A percentile compares a stretch with the other conserved stretches of the same genome.
Evolutionary conservation across 768 basidiomycete genomes (phyloP).

Genomic region (Krasilnikovozyma curviuscula): DNA sequence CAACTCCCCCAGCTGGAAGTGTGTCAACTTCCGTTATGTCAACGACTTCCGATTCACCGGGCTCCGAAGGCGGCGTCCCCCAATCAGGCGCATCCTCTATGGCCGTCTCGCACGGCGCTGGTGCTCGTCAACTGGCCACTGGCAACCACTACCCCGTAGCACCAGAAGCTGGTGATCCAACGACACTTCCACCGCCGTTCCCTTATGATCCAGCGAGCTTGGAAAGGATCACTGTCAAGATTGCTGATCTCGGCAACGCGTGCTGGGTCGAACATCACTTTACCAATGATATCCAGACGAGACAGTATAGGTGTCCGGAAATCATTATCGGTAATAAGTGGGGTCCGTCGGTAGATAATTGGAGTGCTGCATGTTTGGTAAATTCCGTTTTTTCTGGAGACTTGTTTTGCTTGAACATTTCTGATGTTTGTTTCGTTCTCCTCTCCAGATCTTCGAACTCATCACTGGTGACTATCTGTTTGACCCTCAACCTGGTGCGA

Average conservation of each 20-base stretch:
- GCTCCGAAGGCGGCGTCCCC: neutral
- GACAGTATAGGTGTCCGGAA: slow-evolving; percentile 94
- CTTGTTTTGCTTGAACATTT: neutral
- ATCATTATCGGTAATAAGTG: slow-evolving; percentile 92
- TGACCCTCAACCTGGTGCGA: slow-evolving; percentile 82
- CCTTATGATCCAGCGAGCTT: slow-evolving; percentile 21
- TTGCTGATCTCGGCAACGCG: slow-evolving; percentile 93
- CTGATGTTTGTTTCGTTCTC: neutral
- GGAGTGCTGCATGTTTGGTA: slow-evolving; percentile 89
- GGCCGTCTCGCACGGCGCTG: slow-evolving; percentile 13
- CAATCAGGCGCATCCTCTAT: slow-evolving; percentile 4
- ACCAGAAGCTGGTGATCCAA: slow-evolving; percentile 29
- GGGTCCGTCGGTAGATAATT: slow-evolving; percentile 87
- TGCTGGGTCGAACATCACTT: slow-evolving; percentile 88
- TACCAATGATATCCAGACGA: slow-evolving; percentile 73
- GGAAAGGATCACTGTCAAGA: slow-evolving; percentile 88
- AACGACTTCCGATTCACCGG: slow-evolving; percentile 4
- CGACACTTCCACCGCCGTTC: slow-evolving; percentile 24
- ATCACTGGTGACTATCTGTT: slow-evolving; percentile 89
- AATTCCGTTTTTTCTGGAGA: slow-evolving; percentile 21
- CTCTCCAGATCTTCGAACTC: slow-evolving; percentile 65
- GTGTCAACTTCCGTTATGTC: slow-evolving; percentile 20
- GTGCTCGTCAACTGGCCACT: slow-evolving; percentile 9
- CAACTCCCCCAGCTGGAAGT: slow-evolving; percentile 19
- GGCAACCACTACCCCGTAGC: slow-evolving; percentile 16